Base-by-base conservation (phyloP, 495 filamentous ascomycete genomes). In the Daldinia grandis region DNA sequence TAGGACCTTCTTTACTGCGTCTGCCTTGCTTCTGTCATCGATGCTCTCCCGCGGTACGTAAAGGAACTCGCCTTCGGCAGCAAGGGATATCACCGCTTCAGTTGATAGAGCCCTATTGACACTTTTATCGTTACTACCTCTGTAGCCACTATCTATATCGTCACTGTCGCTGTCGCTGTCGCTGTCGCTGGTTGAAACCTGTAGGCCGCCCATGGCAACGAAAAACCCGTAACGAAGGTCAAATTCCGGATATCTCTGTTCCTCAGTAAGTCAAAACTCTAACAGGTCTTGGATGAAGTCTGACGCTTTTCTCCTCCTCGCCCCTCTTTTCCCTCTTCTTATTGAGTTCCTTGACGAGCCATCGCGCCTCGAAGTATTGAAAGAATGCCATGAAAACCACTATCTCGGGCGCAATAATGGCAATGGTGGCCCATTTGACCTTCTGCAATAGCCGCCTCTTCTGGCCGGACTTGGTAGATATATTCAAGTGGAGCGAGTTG, bases 1-100 rank as follows among this genome's bases (percentile, higher is more conserved):
- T 9, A 56, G 12, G 0, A 7, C 3, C 17, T 56, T 56, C 30
- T 56, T 5, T 33, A 56, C 3, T 4, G 53, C 14, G 30, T 56
- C 28, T 31, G 53, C 53, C 1, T 56, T 56, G n/a, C 53, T 56
- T 37, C 28, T 37, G 17, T 56, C 53, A 15, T 35, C 53, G 30
- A 56, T 56, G 12, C 17, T 24, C 30, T 33, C 9, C 19, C n/a
- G 30, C 4, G 53, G 2, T 35, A 56, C 1, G 7, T 37, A 5
- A 9, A 56, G 0, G n/a, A 37, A 56, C 14, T 12, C 53, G 53
- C n/a, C 53, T 5, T 17, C 5, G 12, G 9, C 4, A 56, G 53
- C 30, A 19, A 56, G 53, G 10, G n/a, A 0, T 0, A 17, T 7
- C 1, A 56, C 53, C 2, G 53, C 53, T 33, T 56, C 30, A 9